Percentiles rank a stretch among this genome's conserved stretches.
phyloP scores from a whole-genome alignment of 768 basidiomycete species.

The Kwoniella sp. region DNA sequence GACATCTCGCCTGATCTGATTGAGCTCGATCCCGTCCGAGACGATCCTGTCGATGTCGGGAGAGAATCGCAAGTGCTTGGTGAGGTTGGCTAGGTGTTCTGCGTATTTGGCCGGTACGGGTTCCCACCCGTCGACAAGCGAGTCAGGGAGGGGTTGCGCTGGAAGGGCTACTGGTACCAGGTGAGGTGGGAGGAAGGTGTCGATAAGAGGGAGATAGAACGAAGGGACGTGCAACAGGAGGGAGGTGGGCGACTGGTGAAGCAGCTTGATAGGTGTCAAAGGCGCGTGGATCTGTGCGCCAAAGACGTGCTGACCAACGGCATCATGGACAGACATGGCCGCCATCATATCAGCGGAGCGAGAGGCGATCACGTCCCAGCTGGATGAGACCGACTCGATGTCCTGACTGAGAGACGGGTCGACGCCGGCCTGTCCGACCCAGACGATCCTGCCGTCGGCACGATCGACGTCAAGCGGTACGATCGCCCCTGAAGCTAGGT shows the following conservation, averaged over 20 bases:
- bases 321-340: neutral
- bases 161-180: conserved; percentile 70
- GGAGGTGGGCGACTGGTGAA: conserved; percentile 30
- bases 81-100: conserved; percentile 59
- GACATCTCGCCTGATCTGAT: conserved; percentile 66
- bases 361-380: conserved; percentile 7
- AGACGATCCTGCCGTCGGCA: conserved; percentile 33
- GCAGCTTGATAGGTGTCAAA: conserved; percentile 9
- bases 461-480: conserved; percentile 10
- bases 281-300: neutral
- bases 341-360: neutral
- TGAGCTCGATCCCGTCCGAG: conserved; percentile 60
- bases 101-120: conserved; percentile 61
- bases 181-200: conserved; percentile 64
- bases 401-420: conserved; percentile 13
- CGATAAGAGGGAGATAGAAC: conserved; percentile 51
- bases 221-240: conserved; percentile 42
- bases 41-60: conserved; percentile 66
- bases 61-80: conserved; percentile 63
- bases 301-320: neutral
- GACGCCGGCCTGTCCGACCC: conserved; percentile 51
- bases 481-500: conserved; percentile 22
- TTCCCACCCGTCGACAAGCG: conserved; percentile 28
- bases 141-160: conserved; percentile 48
- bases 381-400: conserved; percentile 1